phyloP scores from a whole-genome alignment of 2,329 filamentous ascomycete species.

The Cytospora paraplurivora region DNA sequence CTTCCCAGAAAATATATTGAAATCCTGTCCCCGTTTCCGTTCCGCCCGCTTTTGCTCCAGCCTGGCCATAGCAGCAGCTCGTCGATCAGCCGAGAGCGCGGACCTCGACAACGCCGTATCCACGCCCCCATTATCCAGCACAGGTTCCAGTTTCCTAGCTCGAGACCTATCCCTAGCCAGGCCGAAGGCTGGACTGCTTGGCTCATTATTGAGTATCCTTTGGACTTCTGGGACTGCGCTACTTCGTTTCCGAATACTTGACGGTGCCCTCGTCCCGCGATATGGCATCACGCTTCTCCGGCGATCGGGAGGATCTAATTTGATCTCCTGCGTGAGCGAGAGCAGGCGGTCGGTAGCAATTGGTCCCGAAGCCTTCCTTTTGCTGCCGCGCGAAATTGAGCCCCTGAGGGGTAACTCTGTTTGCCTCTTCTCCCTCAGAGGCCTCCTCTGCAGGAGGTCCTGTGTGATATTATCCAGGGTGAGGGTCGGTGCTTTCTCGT shows the following conservation, averaged over 20 bases:
- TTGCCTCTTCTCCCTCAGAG: constrained; percentile 9
- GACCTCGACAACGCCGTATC: constrained; percentile 44
- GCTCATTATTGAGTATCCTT: not conserved
- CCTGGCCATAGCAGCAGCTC: constrained; percentile 56
- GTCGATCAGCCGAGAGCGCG: constrained; percentile 52
- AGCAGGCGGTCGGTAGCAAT: not conserved
- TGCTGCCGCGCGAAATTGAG: constrained; percentile 18
- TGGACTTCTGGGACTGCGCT: constrained; percentile 2
- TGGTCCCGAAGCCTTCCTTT: constrained; percentile 18
- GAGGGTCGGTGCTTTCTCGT: not conserved
- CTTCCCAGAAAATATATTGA: constrained; percentile 45
- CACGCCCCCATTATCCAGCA: not conserved
- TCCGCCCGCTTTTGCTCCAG: constrained; percentile 57
- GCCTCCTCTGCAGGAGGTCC: constrained; percentile 23
- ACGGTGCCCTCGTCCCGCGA: constrained; percentile 11
- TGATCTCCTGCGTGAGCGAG: constrained; percentile 6
- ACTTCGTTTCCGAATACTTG: constrained; percentile 7
- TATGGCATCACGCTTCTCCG: constrained; percentile 8
- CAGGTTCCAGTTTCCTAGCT: constrained; percentile 14
- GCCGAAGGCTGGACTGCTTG: constrained; percentile 12
- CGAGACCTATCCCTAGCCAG: constrained; percentile 7
- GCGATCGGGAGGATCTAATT: constrained; percentile 10
- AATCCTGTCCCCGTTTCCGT: constrained; percentile 44
- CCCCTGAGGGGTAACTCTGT: constrained; percentile 13
- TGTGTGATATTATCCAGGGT: constrained; percentile 16